phyloP scores from a whole-genome alignment of 495 filamentous ascomycete species.

The Lasiosphaeria hispida region DNA sequence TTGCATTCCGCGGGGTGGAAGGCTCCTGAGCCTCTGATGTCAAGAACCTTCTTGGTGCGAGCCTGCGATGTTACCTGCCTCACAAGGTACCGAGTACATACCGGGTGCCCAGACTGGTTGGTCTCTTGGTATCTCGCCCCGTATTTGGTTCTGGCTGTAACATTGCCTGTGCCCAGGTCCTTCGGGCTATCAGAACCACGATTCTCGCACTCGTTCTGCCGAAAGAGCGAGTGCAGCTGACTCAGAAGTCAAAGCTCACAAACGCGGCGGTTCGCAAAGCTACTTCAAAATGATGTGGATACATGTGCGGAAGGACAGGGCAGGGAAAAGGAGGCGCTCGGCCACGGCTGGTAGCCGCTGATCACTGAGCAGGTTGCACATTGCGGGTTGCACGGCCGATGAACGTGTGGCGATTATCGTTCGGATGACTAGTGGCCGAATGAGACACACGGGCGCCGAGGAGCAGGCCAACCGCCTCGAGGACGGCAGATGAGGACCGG shows the following conservation, averaged over 20 bases:
- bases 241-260: background rate
- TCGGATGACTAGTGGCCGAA: constrained; percentile 1
- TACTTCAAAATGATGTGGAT: background rate
- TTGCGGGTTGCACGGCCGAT: background rate
- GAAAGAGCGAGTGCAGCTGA: background rate
- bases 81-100: background rate
- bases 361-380: background rate
- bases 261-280: too few species aligned
- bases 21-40: background rate
- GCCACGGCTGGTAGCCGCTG: background rate
- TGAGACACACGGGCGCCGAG: background rate
- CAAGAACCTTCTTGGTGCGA: background rate
- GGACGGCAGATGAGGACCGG: background rate
- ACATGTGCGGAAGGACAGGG: background rate
- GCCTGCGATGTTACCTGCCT: background rate
- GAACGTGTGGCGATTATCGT: background rate
- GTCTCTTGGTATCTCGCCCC: too few species aligned
- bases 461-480: background rate
- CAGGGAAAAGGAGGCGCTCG: background rate
- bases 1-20: background rate
- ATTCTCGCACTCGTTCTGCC: too few species aligned
- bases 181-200: background rate
- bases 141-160: background rate
- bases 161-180: background rate
- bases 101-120: background rate